A percentile compares a stretch with the other conserved stretches of the same genome.
Conservation (phyloP, 2,329 filamentous ascomycete species). For the Chalaropsis ovoidea region DNA sequence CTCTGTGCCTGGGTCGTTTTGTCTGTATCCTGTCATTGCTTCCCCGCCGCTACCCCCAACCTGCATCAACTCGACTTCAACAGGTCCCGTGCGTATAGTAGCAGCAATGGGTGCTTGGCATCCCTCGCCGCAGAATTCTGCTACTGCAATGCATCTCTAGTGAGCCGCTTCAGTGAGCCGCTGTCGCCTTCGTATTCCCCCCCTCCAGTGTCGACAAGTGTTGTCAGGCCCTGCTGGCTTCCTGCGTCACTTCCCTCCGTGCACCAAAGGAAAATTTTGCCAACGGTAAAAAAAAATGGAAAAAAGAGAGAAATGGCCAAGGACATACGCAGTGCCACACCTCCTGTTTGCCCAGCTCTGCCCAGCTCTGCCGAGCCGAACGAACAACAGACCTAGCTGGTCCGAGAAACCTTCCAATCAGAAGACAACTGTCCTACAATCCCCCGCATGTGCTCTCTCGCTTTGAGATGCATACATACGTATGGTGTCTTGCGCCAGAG, state of each 20-base stretch:
- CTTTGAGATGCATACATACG: background rate
- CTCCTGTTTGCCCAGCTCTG: background rate
- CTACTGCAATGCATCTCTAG: background rate
- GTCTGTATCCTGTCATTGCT: slow-evolving; percentile 4
- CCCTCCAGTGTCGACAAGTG: slow-evolving; percentile 3
- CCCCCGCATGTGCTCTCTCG: background rate
- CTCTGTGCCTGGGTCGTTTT: background rate
- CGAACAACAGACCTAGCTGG: background rate
- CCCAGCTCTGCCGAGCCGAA: background rate
- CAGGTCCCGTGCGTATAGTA: slow-evolving; percentile 6
- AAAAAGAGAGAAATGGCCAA: slow-evolving; percentile 1
- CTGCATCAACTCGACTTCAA: background rate
- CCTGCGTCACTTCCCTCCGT: background rate
- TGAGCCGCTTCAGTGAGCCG: background rate
- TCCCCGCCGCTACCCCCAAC: background rate
- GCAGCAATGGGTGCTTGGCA: background rate
- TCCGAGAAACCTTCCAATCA: background rate
- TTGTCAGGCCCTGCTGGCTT: background rate
- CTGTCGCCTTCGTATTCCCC: background rate
- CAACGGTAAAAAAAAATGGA: background rate
- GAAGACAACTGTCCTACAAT: slow-evolving; percentile 3
- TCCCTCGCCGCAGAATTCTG: slow-evolving; percentile 1
- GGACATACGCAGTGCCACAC: background rate
- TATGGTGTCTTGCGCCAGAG: background rate
- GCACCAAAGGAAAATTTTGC: slow-evolving; percentile 9